These are phyloP conservation scores for Phytophthora pistaciae DNA, from an alignment of 352 stramenopile genomes.

Conservation along the genomic window DNA sequence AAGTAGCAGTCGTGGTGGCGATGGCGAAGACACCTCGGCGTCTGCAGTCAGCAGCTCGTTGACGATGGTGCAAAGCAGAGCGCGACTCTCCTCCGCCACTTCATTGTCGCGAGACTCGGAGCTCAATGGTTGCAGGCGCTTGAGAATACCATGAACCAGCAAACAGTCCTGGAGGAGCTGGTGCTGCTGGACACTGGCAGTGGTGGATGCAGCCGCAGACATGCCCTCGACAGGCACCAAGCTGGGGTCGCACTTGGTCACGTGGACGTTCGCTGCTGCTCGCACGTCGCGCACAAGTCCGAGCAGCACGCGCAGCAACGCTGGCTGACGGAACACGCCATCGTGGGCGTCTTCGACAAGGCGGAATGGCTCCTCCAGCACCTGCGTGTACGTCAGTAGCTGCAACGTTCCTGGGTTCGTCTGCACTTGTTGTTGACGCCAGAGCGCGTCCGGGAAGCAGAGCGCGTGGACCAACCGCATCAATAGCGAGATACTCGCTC, in stretches of 20 bases:
- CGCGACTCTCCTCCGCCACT: background rate
- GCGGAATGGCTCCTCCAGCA: conserved; percentile 65
- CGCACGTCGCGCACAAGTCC: conserved; percentile 50
- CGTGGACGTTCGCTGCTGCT: conserved; percentile 50
- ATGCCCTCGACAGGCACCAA: conserved; percentile 37
- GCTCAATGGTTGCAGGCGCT: conserved; percentile 31
- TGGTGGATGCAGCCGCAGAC: conserved; percentile 17
- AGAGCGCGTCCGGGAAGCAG: conserved; percentile 54
- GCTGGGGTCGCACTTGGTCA: conserved; percentile 51
- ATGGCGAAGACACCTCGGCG: background rate
- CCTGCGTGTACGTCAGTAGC: conserved; percentile 53
- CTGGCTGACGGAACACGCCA: conserved; percentile 43
- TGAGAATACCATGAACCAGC: conserved; percentile 57
- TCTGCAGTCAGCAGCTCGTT: background rate
- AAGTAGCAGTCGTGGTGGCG: background rate
- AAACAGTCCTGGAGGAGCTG: conserved; percentile 68
- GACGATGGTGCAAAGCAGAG: background rate
- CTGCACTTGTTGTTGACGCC: conserved; percentile 44
- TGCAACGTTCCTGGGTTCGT: conserved; percentile 25
- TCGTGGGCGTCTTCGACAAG: conserved; percentile 55
- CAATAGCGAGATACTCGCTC: conserved; percentile 31
- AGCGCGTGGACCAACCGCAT: conserved; percentile 57
- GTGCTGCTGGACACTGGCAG: conserved; percentile 55
- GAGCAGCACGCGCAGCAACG: conserved; percentile 53
- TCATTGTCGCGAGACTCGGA: conserved; percentile 4